Evolutionary conservation across 1,284 basidiomycete genomes (phyloP), one percentile per base, ranked within the genome.

Genomic region (Trametes hirsuta): DNA sequence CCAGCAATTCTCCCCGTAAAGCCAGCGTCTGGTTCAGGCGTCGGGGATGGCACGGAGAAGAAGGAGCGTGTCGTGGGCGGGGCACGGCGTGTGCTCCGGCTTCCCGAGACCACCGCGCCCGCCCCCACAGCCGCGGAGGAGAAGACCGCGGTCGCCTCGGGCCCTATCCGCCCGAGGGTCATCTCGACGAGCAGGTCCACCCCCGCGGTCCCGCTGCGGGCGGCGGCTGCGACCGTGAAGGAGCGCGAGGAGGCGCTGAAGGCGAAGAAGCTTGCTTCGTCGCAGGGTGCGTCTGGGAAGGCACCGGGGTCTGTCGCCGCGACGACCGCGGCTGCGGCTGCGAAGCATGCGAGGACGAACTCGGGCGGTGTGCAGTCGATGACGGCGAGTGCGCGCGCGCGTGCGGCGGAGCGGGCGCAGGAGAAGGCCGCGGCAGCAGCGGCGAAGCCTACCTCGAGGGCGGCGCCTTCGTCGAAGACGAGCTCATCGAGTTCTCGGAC

Each of bases 31-130:
- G 35, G 56, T n/a, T 37, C 39, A 18, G 54, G 56, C 0, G 59
- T 61, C 11, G 61, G 37, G 9, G 34, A 39, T 11, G 44, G 41
- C 3, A 53, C 48, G 18, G 61, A 65, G 55, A 61, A 50, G 47
- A 58, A 58, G 22, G 61, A 58, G n/a, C 66, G 66, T 9, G 62
- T 66, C n/a, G 52, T 65, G 1, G 68, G 68, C 3, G 68, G 68
- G 2, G 68, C 68, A 3, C 47, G 68, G n/a, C 67, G 68, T 18
- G 68, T 70, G 15, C 54, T 66, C 21, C 55, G 64, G 3, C 41
- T 65, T 47, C 63, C 65, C 6, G 60, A 64, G 12, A 24, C 50
- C 3, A 30, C 53, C 24, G 56, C 42, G 18, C 37, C 59, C 1
- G 40, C 46, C 2, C 36, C 9, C 6, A 18, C 30, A 30, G 30